A percentile compares a stretch with the other conserved stretches of the same genome.
Evolutionary conservation across 352 stramenopile genomes (phyloP).

Genomic region (Globisporangium alternatum): DNA sequence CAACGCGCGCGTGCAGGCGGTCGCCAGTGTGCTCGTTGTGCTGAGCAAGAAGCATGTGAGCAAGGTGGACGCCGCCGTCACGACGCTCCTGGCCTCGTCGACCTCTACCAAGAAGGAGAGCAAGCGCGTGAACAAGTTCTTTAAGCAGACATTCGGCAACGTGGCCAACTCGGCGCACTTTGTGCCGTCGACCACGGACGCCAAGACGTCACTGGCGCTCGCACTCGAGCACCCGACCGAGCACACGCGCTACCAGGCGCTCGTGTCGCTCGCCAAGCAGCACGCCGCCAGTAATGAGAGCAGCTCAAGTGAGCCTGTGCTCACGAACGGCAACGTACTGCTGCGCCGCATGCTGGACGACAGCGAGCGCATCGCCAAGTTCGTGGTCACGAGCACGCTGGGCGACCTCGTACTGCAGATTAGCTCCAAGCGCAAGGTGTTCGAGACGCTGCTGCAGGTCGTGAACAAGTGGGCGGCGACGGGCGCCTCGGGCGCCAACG

Average conservation of each 20-base stretch:
- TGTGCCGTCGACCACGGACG: conserved; percentile 51
- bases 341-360: conserved; percentile 77
- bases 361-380: conserved; percentile 61
- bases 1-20: conserved; percentile 37
- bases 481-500: conserved; percentile 9
- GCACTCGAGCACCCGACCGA: conserved; percentile 78
- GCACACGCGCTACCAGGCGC: conserved; percentile 68
- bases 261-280: conserved; percentile 65
- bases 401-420: conserved; percentile 55
- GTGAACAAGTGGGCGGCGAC: conserved; percentile 44
- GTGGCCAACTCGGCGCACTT: conserved; percentile 80
- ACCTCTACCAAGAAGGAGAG: conserved; percentile 39
- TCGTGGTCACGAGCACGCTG: conserved; percentile 49
- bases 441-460: conserved; percentile 48
- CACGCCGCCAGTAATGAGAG: conserved; percentile 9
- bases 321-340: conserved; percentile 54
- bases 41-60: conserved; percentile 62
- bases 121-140: conserved; percentile 58
- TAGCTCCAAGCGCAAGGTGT: conserved; percentile 45
- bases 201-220: conserved; percentile 72
- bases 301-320: conserved; percentile 25
- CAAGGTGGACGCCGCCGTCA: conserved; percentile 46
- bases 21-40: conserved; percentile 39
- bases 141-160: conserved; percentile 63
- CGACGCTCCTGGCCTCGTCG: conserved; percentile 22